Percentiles rank a stretch among this genome's conserved stretches.
Conservation (phyloP, 1,284 basidiomycete genomes). For the Moesziomyces parantarcticus region DNA sequence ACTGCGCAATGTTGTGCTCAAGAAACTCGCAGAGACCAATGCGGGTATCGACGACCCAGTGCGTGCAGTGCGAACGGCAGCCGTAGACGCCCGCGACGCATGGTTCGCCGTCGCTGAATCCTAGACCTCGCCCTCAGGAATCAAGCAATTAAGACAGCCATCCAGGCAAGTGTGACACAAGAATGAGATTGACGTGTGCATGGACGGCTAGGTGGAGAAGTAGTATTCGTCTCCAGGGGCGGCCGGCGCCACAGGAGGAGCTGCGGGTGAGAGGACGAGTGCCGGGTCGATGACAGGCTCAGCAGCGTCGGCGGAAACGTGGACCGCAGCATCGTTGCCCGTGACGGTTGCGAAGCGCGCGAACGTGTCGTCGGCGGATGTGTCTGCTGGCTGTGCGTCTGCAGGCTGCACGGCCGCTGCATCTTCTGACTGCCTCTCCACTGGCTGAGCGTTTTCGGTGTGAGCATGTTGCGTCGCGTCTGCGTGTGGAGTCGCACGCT, state of each 20-base stretch:
- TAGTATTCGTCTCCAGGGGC: slow-evolving; percentile 29
- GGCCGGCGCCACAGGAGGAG: slow-evolving; percentile 1
- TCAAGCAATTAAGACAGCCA: too few species aligned
- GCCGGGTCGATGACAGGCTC: neutral
- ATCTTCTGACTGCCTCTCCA: too few species aligned
- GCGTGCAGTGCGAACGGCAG: slow-evolving; percentile 48
- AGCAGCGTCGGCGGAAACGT: neutral
- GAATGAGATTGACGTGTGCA: neutral
- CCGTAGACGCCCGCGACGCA: slow-evolving; percentile 59
- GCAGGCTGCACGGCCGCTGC: neutral
- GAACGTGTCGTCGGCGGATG: slow-evolving; percentile 20
- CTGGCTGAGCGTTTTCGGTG: too few species aligned
- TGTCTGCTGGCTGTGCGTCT: neutral
- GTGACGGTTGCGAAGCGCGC: slow-evolving; percentile 35
- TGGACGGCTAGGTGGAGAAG: slow-evolving; percentile 22
- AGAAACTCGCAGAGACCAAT: slow-evolving; percentile 73
- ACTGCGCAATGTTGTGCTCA: slow-evolving; percentile 72
- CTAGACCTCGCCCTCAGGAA: neutral
- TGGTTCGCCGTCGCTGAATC: slow-evolving; percentile 51
- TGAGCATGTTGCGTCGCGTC: too few species aligned
- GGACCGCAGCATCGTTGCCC: slow-evolving; percentile 3
- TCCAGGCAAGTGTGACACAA: neutral
- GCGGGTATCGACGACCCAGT: slow-evolving; percentile 59
- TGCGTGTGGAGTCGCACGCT: neutral
- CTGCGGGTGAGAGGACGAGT: too few species aligned